A percentile compares a stretch with the other conserved stretches of the same genome.
Evolutionary conservation across 2,329 filamentous ascomycete species (phyloP).

Genomic region (Stemphylium lycopersici): DNA sequence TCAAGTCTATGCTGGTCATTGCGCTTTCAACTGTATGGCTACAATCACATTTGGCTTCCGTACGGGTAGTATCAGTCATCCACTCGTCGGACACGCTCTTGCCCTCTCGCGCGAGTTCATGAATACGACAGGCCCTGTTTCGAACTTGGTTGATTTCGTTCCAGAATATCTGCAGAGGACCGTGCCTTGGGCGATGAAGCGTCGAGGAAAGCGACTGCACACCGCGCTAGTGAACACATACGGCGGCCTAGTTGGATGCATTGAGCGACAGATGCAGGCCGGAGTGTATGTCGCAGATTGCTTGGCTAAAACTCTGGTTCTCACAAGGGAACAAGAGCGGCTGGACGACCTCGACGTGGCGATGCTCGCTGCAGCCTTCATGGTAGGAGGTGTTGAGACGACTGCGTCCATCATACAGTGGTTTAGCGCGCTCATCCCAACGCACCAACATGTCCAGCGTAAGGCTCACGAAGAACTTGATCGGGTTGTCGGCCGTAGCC

Average conservation of each 20-base stretch:
- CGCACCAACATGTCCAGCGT: not conserved
- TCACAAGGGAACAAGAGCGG: constrained; percentile 10
- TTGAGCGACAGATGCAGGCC: constrained; percentile 3
- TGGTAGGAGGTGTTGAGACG: constrained; percentile 26
- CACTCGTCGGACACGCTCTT: not conserved
- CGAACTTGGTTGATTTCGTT: constrained; percentile 1
- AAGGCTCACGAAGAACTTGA: constrained; percentile 17
- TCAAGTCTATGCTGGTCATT: not conserved
- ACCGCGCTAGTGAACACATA: not conserved
- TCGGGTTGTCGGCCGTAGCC: constrained; percentile 14
- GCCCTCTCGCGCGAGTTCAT: constrained; percentile 1
- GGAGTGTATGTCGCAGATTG: constrained; percentile 16
- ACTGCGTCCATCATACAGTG: constrained; percentile 15
- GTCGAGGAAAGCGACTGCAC: not conserved
- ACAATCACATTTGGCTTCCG: constrained; percentile 2
- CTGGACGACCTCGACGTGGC: constrained; percentile 8
- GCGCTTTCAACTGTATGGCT: not conserved
- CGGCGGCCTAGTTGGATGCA: not conserved
- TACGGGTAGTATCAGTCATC: not conserved
- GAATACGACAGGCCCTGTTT: not conserved
- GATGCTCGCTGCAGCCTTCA: constrained; percentile 19
- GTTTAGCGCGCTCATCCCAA: constrained; percentile 9
- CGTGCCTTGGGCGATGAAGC: constrained; percentile 1
- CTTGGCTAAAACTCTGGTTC: constrained; percentile 21
- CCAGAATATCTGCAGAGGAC: not conserved